A percentile compares a stretch with the other conserved stretches of the same genome.
These are phyloP conservation scores for Arabis hirsuta DNA, from an alignment of 345 rosid species.

Conservation along the genomic window DNA sequence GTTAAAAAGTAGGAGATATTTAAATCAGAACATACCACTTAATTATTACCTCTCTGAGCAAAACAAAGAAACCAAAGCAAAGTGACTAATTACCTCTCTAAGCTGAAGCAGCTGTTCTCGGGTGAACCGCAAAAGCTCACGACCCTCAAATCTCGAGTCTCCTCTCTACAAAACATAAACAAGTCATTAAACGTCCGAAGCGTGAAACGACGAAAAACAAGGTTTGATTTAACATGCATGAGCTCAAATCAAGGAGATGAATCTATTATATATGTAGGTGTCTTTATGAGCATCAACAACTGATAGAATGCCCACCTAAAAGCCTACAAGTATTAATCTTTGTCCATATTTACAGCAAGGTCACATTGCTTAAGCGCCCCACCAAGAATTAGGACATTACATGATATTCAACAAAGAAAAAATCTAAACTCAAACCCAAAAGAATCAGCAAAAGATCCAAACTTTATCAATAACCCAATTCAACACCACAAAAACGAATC, in stretches of 20 bases:
- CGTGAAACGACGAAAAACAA: background rate
- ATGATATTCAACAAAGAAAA: constrained; percentile 10
- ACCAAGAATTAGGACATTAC: constrained; percentile 79
- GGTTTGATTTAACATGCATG: background rate
- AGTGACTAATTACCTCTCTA: constrained; percentile 53
- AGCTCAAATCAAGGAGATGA: background rate
- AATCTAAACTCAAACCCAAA: background rate
- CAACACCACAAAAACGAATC: constrained; percentile 17
- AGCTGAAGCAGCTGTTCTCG: constrained; percentile 77
- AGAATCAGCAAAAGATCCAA: constrained; percentile 27
- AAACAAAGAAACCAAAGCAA: background rate
- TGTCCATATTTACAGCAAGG: constrained; percentile 83
- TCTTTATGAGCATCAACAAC: constrained; percentile 57
- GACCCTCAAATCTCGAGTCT: constrained; percentile 64
- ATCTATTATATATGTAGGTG: constrained; percentile 41
- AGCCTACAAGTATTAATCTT: constrained; percentile 56
- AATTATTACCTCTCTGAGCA: background rate
- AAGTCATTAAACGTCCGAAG: background rate
- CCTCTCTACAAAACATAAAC: constrained; percentile 58
- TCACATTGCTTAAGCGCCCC: constrained; percentile 63
- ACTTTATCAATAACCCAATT: constrained; percentile 13
- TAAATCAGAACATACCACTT: background rate
- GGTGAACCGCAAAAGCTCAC: constrained; percentile 64
- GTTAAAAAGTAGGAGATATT: background rate
- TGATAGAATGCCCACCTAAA: constrained; percentile 62